phyloP scores from a whole-genome alignment of 2,329 filamentous ascomycete genomes.

The Verticillium isaacii region DNA sequence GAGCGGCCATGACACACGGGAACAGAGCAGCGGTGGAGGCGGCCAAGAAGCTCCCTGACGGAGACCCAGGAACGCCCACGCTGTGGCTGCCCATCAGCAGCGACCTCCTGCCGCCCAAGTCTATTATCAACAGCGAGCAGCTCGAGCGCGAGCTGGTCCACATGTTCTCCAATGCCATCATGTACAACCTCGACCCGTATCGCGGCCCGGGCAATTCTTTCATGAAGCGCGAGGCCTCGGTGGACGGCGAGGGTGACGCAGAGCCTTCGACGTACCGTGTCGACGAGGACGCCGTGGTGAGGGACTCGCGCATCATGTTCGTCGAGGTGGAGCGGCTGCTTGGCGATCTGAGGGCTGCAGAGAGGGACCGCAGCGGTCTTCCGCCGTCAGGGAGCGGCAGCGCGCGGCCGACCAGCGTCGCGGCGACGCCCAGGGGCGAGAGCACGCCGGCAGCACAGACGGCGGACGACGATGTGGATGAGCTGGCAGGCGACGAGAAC shows the following conservation, averaged over 20 bases:
- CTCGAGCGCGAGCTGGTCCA: constrained; percentile 90
- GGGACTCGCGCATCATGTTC: constrained; percentile 86
- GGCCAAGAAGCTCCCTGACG: constrained; percentile 55
- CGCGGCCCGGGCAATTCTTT: constrained; percentile 64
- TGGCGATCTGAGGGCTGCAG: constrained; percentile 69
- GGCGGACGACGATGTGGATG: constrained; percentile 43
- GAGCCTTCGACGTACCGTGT: constrained; percentile 45
- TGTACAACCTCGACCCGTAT: constrained; percentile 89
- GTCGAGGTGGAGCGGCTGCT: constrained; percentile 78
- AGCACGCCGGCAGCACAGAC: constrained; percentile 29
- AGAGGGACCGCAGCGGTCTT: constrained; percentile 47
- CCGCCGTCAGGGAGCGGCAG: constrained; percentile 20
- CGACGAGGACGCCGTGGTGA: constrained; percentile 81
- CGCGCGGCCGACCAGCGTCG: constrained; percentile 29
- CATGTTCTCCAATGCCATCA: constrained; percentile 97
- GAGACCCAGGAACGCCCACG: constrained; percentile 50
- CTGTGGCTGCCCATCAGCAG: constrained; percentile 65
- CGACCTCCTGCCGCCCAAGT: constrained; percentile 78
- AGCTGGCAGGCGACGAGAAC: constrained; percentile 36
- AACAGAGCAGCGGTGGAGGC: constrained; percentile 59
- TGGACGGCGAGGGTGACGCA: constrained; percentile 31
- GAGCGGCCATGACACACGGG: constrained; percentile 69
- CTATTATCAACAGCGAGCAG: constrained; percentile 89
- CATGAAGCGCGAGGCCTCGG: constrained; percentile 41
- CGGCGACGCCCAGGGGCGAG: constrained; percentile 32